These are phyloP conservation scores for Zymoseptoria crescenta DNA, from an alignment of 2,329 filamentous ascomycete genomes.

Conservation along the genomic window DNA sequence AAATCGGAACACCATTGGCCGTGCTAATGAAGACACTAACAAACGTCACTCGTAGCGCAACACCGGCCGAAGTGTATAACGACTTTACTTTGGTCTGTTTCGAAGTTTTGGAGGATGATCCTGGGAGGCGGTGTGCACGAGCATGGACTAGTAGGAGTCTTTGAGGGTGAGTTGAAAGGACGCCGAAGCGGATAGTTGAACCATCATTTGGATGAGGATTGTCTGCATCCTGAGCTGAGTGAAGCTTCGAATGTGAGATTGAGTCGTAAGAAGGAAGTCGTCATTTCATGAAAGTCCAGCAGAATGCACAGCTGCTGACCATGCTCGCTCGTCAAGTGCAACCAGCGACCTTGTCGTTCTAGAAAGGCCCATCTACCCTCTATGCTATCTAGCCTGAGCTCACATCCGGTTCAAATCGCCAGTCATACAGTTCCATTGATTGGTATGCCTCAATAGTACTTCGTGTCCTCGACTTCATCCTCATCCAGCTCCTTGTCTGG, in stretches of 20 bases:
- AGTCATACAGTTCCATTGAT: background rate
- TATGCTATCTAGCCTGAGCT: background rate
- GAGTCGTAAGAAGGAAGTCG: too few species aligned
- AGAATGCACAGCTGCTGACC: background rate
- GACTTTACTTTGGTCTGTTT: background rate
- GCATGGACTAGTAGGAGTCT: background rate
- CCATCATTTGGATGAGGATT: too few species aligned
- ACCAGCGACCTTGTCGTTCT: background rate
- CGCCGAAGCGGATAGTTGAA: too few species aligned
- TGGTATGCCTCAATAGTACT: conserved; percentile 1
- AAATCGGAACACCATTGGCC: background rate
- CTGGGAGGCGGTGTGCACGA: background rate
- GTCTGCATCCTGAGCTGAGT: background rate
- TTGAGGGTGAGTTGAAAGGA: background rate
- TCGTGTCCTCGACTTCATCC: background rate
- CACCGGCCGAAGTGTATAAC: background rate
- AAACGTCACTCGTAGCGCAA: background rate
- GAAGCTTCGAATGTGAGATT: too few species aligned
- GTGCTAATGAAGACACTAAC: background rate
- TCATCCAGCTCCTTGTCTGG: conserved; percentile 1
- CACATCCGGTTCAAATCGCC: background rate
- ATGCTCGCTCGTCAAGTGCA: background rate
- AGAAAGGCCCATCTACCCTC: background rate
- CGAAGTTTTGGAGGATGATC: background rate
- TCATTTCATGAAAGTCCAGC: too few species aligned